phyloP scores from a whole-genome alignment of 129 eudicot genomes.

The Tagetes erecta region DNA sequence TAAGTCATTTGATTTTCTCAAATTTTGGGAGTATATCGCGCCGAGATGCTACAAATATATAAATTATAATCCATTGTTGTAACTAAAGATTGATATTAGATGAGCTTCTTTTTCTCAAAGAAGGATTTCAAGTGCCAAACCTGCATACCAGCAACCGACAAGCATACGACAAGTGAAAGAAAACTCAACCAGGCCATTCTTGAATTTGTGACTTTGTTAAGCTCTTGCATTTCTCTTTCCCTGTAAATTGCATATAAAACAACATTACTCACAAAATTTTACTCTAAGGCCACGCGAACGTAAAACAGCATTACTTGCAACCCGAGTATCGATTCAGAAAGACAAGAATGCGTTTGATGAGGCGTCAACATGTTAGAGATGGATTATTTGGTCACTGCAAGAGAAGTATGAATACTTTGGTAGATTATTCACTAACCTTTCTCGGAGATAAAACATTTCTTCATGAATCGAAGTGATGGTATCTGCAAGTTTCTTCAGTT shows the following conservation, averaged over 20 bases:
- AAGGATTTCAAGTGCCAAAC: constrained; percentile 80
- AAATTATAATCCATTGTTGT: constrained; percentile 1
- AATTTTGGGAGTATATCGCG: background rate
- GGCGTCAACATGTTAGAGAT: background rate
- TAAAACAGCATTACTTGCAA: background rate
- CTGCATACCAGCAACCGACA: constrained; percentile 76
- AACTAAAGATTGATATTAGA: constrained; percentile 32
- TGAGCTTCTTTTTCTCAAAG: constrained; percentile 88
- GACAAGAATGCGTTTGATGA: background rate
- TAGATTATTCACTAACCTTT: constrained; percentile 51
- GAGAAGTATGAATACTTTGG: background rate
- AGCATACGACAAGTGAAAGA: constrained; percentile 61
- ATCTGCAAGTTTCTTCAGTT: constrained; percentile 76
- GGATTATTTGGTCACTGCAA: background rate
- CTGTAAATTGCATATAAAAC: constrained; percentile 36
- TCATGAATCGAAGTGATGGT: constrained; percentile 70
- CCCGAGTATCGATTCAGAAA: background rate
- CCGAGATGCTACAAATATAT: constrained; percentile 27
- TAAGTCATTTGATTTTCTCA: constrained; percentile 7
- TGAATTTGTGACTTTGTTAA: constrained; percentile 66
- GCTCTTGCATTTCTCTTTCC: constrained; percentile 84
- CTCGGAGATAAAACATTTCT: constrained; percentile 85
- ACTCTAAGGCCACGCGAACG: background rate
- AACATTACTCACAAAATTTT: background rate
- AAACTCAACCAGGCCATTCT: constrained; percentile 81